A percentile compares a stretch with the other conserved stretches of the same genome.
Evolutionary conservation across 345 rosid genomes (phyloP).

Genomic region (Carallia pectinifolia): DNA sequence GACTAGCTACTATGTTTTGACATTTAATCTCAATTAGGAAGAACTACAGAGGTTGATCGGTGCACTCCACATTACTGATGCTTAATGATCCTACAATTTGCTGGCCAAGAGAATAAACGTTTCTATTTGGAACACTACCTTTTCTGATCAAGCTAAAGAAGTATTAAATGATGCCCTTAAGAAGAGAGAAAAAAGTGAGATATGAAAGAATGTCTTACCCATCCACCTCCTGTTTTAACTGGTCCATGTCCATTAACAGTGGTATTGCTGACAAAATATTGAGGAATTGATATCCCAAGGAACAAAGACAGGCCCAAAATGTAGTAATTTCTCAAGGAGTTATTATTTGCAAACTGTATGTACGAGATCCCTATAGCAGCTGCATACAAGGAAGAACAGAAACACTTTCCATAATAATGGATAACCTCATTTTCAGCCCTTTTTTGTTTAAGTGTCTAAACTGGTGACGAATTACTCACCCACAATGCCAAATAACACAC

Average conservation of each 20-base stretch:
- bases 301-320: conserved; percentile 78
- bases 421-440: background rate
- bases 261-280: conserved; percentile 60
- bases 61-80: too few species aligned
- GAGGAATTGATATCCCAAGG: conserved; percentile 81
- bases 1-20: background rate
- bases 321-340: conserved; percentile 88
- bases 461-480: conserved; percentile 45
- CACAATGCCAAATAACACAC: conserved; percentile 83
- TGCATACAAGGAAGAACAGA: conserved; percentile 21
- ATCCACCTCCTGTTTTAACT: conserved; percentile 67
- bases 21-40: background rate
- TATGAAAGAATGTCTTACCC: conserved; percentile 54
- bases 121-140: too few species aligned
- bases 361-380: conserved; percentile 87
- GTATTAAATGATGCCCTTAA: background rate
- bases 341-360: conserved; percentile 75
- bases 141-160: background rate
- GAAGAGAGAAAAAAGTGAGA: background rate
- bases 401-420: background rate
- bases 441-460: background rate
- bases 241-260: conserved; percentile 66
- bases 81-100: too few species aligned
- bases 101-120: too few species aligned
- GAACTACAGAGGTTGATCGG: background rate